Evolutionary conservation across 768 basidiomycete genomes (phyloP), one percentile per base, ranked within the genome.

Genomic region (Coprinopsis strossmayeri): DNA sequence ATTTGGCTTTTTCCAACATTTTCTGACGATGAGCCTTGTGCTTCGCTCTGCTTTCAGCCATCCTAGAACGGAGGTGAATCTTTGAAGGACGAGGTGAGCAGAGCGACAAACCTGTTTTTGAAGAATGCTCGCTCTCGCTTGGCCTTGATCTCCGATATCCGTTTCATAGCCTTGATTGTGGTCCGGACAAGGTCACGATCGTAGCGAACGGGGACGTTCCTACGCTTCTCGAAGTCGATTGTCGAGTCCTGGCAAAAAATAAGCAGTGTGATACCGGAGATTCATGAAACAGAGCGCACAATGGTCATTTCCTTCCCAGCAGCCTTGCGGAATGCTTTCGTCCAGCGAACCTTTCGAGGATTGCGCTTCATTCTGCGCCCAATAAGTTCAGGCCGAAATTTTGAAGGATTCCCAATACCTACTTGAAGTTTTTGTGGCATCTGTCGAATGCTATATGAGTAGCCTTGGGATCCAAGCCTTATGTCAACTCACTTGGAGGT

Each of bases 341-440:
- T 99, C 96, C 96, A 99, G 58, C 91, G 77, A 30, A 99, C 94
- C 69, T 99, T 99, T 52, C 96, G 84, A 38, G 96, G 96, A 70
- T 98, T 99, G 32, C 96, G 87, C 74, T 98, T 98, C 96, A 98
- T 97, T 69, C 92, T 94, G 32, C 35, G 42, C 48, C 24, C 11
- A 9, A 23, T 42, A 47, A 17, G 46, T 46, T 21, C 10, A 5
- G 9, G 9, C 10, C 27, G 34, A 50, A 40, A 45, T 2, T 50
- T 49, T 27, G 12, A 13, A 45, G 26, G 43, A 26, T 20, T 5
- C 17, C 15, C 10, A 40, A 11, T 35, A 63, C 78, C 55, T 59
- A 91, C 92, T 99, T 99, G 82, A 99, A 99, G 69, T 97, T 99
- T 72, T 98, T 98, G 68, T 97, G 91, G 65, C 96, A 96, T 76